These are phyloP conservation scores for Carex littledalei DNA, from an alignment of 176 grass and related monocot genomes.

Conservation along the genomic window DNA sequence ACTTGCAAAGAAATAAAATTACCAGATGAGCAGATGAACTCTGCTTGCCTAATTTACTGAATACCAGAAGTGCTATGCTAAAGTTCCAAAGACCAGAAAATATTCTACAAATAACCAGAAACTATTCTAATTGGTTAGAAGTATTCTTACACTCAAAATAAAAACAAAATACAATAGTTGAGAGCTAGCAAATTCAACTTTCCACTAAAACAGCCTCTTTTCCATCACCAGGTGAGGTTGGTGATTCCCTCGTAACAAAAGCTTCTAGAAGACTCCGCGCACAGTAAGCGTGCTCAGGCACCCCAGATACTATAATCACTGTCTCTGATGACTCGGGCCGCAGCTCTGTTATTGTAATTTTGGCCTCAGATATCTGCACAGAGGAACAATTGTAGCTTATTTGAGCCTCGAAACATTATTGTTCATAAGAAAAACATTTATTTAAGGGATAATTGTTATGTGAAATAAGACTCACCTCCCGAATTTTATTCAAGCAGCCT, in stretches of 20 bases:
- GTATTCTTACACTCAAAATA: constrained; percentile 6
- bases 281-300: constrained; percentile 80
- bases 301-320: constrained; percentile 57
- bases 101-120: background rate
- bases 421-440: background rate
- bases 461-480: constrained; percentile 47
- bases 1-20: background rate
- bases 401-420: background rate
- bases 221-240: background rate
- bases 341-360: constrained; percentile 70
- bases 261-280: constrained; percentile 92
- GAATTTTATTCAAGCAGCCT: constrained; percentile 74
- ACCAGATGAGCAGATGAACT: background rate
- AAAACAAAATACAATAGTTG: constrained; percentile 1
- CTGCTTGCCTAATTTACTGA: background rate
- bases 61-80: background rate
- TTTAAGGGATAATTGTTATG: constrained; percentile 8
- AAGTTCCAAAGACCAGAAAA: background rate
- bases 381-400: constrained; percentile 18
- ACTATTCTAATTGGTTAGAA: background rate
- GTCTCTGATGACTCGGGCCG: constrained; percentile 61
- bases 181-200: constrained; percentile 1
- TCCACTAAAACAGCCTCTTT: background rate
- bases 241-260: constrained; percentile 80
- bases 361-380: constrained; percentile 92